Evolutionary conservation across 345 rosid genomes (phyloP), one percentile per base, ranked within the genome.

Genomic region (Populus simonii): DNA sequence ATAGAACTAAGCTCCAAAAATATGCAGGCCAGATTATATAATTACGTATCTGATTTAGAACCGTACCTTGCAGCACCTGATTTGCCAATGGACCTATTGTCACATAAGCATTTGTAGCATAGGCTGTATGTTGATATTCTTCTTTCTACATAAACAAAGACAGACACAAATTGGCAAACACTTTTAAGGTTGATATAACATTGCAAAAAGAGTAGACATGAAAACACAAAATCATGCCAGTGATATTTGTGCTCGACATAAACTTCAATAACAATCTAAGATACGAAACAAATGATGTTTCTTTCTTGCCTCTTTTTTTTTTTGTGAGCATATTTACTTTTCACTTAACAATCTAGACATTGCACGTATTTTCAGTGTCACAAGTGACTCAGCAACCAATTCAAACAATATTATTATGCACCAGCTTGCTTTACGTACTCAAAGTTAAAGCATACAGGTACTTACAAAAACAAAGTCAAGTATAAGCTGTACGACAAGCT

Each of bases 111-210:
- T 93, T 95, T 75, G 99, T 95, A 18, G 99, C 83, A 79, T 95
- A 93, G 73, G 99, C 89, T 74, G 98, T 92, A 89, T 95, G 99
- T 81, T 89, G 98, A 76, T 89, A 95, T 85, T 95, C 99, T 87
- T 95, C 98, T 83, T 87, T 90, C 99, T 93, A 75, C 87, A 85
- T 23, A 8, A 82, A 16, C 66, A 55, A 79, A 47, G 20, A 47
- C 18, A 47, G 18, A 47, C 12, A 47, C 18, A 47, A 47, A 47
- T 47, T 47, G 53, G 53, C 53, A 47, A 43, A 15, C 18, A 18
- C 18, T 47, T 3, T 47, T 47, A 16, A 47, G 53, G 53, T 47
- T 12, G 18, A 4, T 47, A 47, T 47, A 47, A 15, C 18, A 16
- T 47, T 47, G 20, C 18, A 47, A 47, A 4, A 47, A 47, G 16